Evolutionary conservation across 257 asterid genomes (phyloP).

Genomic region (Coffea eugenioides): DNA sequence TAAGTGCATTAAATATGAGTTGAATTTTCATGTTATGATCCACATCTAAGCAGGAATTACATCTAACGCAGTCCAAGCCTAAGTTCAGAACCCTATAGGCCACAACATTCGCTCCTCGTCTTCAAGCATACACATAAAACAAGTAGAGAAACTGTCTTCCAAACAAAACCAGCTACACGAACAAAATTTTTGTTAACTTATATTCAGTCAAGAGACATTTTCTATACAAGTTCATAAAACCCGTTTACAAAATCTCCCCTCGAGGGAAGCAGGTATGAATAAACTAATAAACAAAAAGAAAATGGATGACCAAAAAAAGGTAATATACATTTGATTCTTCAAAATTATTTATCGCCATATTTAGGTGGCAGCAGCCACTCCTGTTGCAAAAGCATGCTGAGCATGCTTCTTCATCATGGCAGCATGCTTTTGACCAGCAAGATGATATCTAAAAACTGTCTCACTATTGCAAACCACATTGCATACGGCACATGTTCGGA

Average conservation of each 20-base stretch:
- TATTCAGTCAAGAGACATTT: not conserved
- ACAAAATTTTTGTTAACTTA: not conserved
- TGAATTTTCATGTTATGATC: too few species aligned
- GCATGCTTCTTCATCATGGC: constrained; percentile 46
- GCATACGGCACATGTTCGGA: constrained; percentile 53
- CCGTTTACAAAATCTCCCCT: constrained; percentile 7
- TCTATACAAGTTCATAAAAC: not conserved
- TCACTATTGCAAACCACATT: constrained; percentile 81
- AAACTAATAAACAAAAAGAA: not conserved
- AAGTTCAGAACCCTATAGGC: too few species aligned
- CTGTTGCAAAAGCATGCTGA: constrained; percentile 23
- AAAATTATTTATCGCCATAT: not conserved
- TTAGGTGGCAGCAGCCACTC: constrained; percentile 33
- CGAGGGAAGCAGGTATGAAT: not conserved
- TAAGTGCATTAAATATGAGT: too few species aligned
- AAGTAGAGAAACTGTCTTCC: too few species aligned
- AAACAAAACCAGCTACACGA: too few species aligned
- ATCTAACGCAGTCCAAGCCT: too few species aligned
- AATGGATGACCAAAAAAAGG: not conserved
- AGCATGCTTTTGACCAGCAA: constrained; percentile 73
- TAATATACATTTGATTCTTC: constrained; percentile 15
- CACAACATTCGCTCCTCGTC: too few species aligned
- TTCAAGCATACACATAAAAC: too few species aligned
- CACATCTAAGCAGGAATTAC: too few species aligned
- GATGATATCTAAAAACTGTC: constrained; percentile 51